Percentiles rank a stretch among this genome's conserved stretches.
These are phyloP conservation scores for Astraeus odoratus DNA, from an alignment of 768 basidiomycete genomes.

Conservation along the genomic window DNA sequence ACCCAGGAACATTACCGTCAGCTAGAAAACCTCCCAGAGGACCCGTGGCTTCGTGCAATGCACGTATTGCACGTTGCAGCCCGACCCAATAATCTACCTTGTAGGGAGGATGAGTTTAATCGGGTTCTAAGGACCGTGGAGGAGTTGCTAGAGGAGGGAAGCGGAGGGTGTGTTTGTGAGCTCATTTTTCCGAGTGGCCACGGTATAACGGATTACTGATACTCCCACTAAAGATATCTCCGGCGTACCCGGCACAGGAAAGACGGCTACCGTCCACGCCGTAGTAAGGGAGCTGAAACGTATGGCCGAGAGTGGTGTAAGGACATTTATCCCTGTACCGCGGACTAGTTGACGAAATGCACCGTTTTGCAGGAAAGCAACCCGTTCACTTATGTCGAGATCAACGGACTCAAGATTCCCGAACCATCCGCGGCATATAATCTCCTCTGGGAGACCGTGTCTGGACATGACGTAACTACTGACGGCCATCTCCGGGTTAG, in stretches of 20 bases:
- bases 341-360: neutral
- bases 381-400: slow-evolving; percentile 95
- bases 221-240: slow-evolving; percentile 66
- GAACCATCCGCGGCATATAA: slow-evolving; percentile 91
- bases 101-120: slow-evolving; percentile 80
- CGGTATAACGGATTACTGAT: slow-evolving; percentile 1
- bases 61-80: slow-evolving; percentile 90
- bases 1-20: slow-evolving; percentile 31
- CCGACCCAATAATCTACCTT: slow-evolving; percentile 83
- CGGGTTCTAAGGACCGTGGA: slow-evolving; percentile 71
- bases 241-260: slow-evolving; percentile 97
- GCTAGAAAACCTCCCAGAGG: slow-evolving; percentile 50
- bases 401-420: slow-evolving; percentile 91
- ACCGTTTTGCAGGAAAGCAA: slow-evolving; percentile 63
- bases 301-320: slow-evolving; percentile 75
- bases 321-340: slow-evolving; percentile 16
- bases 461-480: slow-evolving; percentile 59
- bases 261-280: slow-evolving; percentile 95
- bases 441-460: slow-evolving; percentile 90
- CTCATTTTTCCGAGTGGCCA: neutral
- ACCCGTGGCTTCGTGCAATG: slow-evolving; percentile 85
- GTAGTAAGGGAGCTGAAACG: slow-evolving; percentile 85
- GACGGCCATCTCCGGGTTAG: slow-evolving; percentile 62
- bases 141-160: slow-evolving; percentile 84
- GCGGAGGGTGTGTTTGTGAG: slow-evolving; percentile 93